phyloP scores from a whole-genome alignment of 1,284 basidiomycete species.

The Mycosarcoma maydis region DNA sequence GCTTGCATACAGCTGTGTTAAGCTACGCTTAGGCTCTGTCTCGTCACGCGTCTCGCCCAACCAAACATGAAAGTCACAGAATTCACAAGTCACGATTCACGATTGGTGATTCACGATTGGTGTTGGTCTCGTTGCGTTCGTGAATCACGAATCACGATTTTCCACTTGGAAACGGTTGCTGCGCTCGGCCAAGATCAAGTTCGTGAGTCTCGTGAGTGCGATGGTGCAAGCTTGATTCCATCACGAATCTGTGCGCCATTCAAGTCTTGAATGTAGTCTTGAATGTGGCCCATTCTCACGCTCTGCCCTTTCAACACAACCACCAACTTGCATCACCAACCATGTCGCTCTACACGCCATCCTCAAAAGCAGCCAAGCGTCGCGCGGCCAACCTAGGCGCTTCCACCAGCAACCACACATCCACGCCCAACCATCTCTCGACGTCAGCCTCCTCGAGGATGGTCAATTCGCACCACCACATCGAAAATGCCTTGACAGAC shows the following conservation, averaged over 20 bases:
- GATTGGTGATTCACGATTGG: not conserved
- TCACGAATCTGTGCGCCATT: no score
- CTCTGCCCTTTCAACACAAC: not conserved
- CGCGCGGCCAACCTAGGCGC: constrained; percentile 30
- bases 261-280: no score
- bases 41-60: no score
- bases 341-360: constrained; percentile 55
- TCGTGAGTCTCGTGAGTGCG: no score
- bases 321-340: not conserved
- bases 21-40: no score
- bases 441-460: constrained; percentile 24
- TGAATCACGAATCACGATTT: no score
- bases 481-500: constrained; percentile 74
- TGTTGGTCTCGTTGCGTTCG: constrained; percentile 37
- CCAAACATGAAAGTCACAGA: no score
- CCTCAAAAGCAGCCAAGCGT: constrained; percentile 43
- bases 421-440: constrained; percentile 25
- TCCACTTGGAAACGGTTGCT: no score
- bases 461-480: constrained; percentile 30
- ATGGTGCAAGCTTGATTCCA: no score
- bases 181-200: not conserved
- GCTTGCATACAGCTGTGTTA: no score
- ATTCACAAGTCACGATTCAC: not conserved
- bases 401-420: constrained; percentile 26
- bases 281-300: not conserved